These are phyloP conservation scores for Yamadazyma dushanensis DNA, from an alignment of 1,139 yeast species.

Conservation along the genomic window DNA sequence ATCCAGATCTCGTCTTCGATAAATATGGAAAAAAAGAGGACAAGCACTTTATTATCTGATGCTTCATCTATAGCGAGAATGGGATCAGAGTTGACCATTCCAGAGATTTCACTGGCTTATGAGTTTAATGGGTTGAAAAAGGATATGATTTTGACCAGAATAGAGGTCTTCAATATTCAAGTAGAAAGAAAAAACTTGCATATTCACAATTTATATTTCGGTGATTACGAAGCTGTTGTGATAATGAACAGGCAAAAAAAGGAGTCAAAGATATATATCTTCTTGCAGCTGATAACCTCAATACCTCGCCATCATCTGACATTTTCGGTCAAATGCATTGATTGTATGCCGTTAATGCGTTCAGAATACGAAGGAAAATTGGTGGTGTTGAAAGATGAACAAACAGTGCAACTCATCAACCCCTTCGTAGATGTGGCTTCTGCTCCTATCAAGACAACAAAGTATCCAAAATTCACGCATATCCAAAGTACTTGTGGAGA, in stretches of 20 bases:
- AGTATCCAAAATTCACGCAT: conserved; percentile 18
- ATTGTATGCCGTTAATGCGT: conserved; percentile 41
- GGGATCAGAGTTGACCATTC: conserved; percentile 45
- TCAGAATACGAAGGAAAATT: conserved; percentile 39
- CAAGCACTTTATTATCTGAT: conserved; percentile 55
- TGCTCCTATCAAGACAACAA: conserved; percentile 21
- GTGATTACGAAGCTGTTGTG: conserved; percentile 61
- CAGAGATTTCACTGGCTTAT: conserved; percentile 26
- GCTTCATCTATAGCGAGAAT: conserved; percentile 61
- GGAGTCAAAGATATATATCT: conserved; percentile 52
- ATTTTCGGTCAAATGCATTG: conserved; percentile 37
- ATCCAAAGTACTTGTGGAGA: conserved; percentile 32
- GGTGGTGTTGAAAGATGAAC: conserved; percentile 34
- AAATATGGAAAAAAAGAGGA: conserved; percentile 52
- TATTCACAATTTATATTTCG: conserved; percentile 44
- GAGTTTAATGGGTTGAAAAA: conserved; percentile 45
- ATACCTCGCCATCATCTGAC: conserved; percentile 36
- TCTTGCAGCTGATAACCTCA: conserved; percentile 37
- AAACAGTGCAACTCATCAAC: conserved; percentile 49
- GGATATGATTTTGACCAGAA: conserved; percentile 65
- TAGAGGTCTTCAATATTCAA: conserved; percentile 45
- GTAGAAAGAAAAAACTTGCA: conserved; percentile 35
- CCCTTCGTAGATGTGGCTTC: conserved; percentile 66
- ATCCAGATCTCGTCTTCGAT: conserved; percentile 27
- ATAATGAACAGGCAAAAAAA: conserved; percentile 32